Evolutionary conservation across 306 rosid species (phyloP), one percentile per base, ranked within the genome.

Genomic region (Citrullus colocynthis): DNA sequence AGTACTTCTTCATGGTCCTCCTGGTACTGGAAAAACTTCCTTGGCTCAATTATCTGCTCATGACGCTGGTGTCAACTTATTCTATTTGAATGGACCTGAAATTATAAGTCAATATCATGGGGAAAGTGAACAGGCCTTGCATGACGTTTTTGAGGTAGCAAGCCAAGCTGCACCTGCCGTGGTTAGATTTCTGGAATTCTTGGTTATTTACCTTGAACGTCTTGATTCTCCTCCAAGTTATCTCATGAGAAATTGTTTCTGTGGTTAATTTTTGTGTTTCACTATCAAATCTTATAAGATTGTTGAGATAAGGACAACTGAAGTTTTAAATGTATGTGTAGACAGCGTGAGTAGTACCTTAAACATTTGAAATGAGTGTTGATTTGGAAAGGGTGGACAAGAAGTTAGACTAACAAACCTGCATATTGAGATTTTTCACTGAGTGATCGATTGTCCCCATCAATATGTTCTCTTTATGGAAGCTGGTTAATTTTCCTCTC

Each of bases 21-120:
- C 98, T 79, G 98, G 98, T 82, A 94, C 96, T 14, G 98, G 98
- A 83, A 94, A 94, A 85, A 89, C 98, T 84, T 87, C 93, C 37
- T 79, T 94, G 84, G 98, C 90, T 84, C 87, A 44, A 41, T 60
- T 89, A 75, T 94, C 96, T 84, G 90, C 88, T 74, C 87, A 18
- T 82, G 93, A 94, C 80, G 91, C 83, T 65, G 97, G 95, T 78
- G 84, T 94, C 83, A 90, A 83, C 7, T 62, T 92, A 76, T 94
- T 89, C 85, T 80, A 84, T 49, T 85, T 94, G 79, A 88, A 89
- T 81, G 98, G 96, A 78, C 91, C 97, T 82, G 96, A 92, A 88
- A 85, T 92, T 83, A 82, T 92, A 18, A 85, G 88, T 66, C 90
- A 86, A 81, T 87, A 90, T 85, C 75, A 83, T 81, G 98, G 98